phyloP scores from a whole-genome alignment of 495 filamentous ascomycete species.

The Aspergillus kassunensis region DNA sequence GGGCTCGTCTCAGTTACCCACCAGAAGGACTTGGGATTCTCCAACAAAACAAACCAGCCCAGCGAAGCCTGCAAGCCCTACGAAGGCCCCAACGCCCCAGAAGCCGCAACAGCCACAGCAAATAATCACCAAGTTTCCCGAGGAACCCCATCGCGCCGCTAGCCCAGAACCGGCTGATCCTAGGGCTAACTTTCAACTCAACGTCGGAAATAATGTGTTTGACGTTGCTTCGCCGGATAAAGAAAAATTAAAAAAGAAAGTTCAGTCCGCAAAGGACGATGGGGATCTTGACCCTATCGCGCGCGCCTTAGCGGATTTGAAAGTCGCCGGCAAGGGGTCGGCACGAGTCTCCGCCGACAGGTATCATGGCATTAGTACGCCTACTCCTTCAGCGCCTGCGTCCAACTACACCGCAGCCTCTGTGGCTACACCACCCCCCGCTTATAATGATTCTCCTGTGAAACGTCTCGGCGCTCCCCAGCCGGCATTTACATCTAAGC shows the following conservation, averaged over 20 bases:
- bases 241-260: slow-evolving; percentile 28
- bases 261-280: slow-evolving; percentile 29
- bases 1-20: slow-evolving; percentile 24
- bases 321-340: slow-evolving; percentile 75
- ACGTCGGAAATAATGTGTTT: slow-evolving; percentile 95
- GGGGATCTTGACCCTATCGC: slow-evolving; percentile 83
- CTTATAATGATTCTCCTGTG: slow-evolving; percentile 69
- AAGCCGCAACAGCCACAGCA: slow-evolving; percentile 11
- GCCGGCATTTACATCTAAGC: slow-evolving; percentile 83
- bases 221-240: slow-evolving; percentile 83
- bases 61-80: slow-evolving; percentile 27
- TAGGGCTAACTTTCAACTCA: slow-evolving; percentile 88
- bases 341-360: slow-evolving; percentile 85
- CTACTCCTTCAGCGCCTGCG: slow-evolving; percentile 58
- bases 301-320: slow-evolving; percentile 85
- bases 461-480: slow-evolving; percentile 84
- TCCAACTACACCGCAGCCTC: slow-evolving; percentile 55
- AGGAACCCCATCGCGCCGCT: slow-evolving; percentile 32
- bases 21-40: slow-evolving; percentile 38
- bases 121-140: slow-evolving; percentile 1
- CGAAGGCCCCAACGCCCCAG: slow-evolving; percentile 23
- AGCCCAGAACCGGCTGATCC: slow-evolving; percentile 92
- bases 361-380: slow-evolving; percentile 86
- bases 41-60: slow-evolving; percentile 34
- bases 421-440: slow-evolving; percentile 57